Conservation (phyloP, 768 basidiomycete genomes). For the Paxillus involutus region DNA sequence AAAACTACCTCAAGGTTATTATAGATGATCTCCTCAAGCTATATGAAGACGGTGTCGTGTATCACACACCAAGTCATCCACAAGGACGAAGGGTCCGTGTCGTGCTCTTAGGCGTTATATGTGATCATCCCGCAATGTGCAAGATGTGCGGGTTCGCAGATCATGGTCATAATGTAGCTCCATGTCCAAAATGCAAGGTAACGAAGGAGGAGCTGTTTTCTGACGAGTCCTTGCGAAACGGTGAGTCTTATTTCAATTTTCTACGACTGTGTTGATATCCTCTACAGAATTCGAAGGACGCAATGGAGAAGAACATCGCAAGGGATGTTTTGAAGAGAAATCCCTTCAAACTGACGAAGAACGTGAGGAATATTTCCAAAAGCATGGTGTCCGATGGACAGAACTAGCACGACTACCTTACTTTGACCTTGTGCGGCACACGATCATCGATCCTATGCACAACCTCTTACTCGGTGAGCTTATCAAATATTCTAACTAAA, state of each 20-base stretch:
- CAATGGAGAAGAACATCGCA: constrained; percentile 10
- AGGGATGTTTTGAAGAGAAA: not conserved
- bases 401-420: too few species aligned
- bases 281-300: not conserved
- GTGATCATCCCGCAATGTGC: constrained; percentile 27
- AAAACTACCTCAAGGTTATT: constrained; percentile 21
- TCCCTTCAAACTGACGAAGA: too few species aligned
- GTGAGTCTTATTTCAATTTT: too few species aligned
- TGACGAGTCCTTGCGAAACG: constrained; percentile 1
- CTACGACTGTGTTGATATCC: too few species aligned
- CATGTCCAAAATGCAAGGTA: constrained; percentile 27
- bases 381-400: too few species aligned
- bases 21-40: constrained; percentile 30
- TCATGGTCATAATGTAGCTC: constrained; percentile 21
- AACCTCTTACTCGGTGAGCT: too few species aligned
- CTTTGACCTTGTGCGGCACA: too few species aligned
- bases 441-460: too few species aligned
- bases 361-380: too few species aligned
- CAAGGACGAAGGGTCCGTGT: constrained; percentile 23
- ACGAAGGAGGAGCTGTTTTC: constrained; percentile 13
- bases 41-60: constrained; percentile 23
- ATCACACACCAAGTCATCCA: constrained; percentile 12
- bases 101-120: constrained; percentile 25
- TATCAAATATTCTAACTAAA: too few species aligned
- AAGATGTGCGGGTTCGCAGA: constrained; percentile 28